These are phyloP conservation scores for Zymoseptoria crescenta DNA, from an alignment of 2,329 filamentous ascomycete species.

Conservation along the genomic window DNA sequence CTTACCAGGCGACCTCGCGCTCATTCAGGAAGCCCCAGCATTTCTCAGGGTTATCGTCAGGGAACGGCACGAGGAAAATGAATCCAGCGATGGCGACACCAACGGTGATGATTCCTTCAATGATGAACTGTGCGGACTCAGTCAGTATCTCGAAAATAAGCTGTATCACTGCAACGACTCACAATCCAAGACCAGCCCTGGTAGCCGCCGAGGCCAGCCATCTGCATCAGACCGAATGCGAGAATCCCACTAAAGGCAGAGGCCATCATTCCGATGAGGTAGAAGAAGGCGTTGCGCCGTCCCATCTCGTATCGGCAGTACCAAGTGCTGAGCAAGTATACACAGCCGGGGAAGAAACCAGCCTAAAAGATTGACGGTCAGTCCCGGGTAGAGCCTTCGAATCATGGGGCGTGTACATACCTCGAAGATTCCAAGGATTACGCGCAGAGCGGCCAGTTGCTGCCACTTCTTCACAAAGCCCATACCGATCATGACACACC, in stretches of 20 bases:
- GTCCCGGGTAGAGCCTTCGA: not conserved
- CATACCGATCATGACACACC: slow-evolving; percentile 52
- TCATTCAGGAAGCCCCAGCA: slow-evolving; percentile 37
- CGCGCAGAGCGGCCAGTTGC: slow-evolving; percentile 46
- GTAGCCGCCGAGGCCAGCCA: slow-evolving; percentile 41
- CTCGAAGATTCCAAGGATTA: slow-evolving; percentile 55
- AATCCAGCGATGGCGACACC: slow-evolving; percentile 34
- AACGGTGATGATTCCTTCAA: slow-evolving; percentile 34
- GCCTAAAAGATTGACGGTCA: not conserved
- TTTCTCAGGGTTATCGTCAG: slow-evolving; percentile 32
- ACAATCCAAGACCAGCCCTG: slow-evolving; percentile 38
- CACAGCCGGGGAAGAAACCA: slow-evolving; percentile 27
- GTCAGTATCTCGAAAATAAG: no score
- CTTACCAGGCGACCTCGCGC: slow-evolving; percentile 35
- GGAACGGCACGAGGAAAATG: slow-evolving; percentile 40
- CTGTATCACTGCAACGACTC: not conserved
- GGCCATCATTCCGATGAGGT: slow-evolving; percentile 39
- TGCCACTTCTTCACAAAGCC: slow-evolving; percentile 49
- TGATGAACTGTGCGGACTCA: slow-evolving; percentile 27
- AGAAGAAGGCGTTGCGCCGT: slow-evolving; percentile 38
- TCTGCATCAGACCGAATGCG: slow-evolving; percentile 22
- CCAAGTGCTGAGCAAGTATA: slow-evolving; percentile 22
- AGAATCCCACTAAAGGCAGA: slow-evolving; percentile 38
- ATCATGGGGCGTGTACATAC: slow-evolving; percentile 40
- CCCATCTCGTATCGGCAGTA: slow-evolving; percentile 23